These are phyloP conservation scores for Aphanomyces cochlioides DNA, from an alignment of 352 stramenopile species.

Conservation along the genomic window DNA sequence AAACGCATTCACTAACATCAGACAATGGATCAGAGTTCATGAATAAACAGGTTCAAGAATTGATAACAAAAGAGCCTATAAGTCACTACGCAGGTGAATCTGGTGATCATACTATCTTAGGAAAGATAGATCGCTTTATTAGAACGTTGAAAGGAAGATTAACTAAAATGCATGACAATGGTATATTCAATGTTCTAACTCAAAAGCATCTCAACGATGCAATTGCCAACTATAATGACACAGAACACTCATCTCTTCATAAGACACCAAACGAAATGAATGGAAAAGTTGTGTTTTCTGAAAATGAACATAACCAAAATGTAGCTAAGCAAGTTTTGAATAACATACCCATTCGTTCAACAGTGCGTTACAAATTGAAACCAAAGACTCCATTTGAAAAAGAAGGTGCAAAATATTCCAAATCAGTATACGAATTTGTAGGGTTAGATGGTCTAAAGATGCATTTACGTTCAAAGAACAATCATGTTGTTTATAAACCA, in stretches of 20 bases:
- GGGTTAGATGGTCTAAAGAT: constrained; percentile 27
- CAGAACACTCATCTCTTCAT: constrained; percentile 34
- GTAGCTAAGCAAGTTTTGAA: neutral
- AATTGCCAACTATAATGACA: constrained; percentile 44
- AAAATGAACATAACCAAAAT: constrained; percentile 15
- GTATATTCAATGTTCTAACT: constrained; percentile 36
- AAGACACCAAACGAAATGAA: constrained; percentile 36
- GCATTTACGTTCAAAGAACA: constrained; percentile 24
- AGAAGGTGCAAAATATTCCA: constrained; percentile 23
- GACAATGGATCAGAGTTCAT: constrained; percentile 46
- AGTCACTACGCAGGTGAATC: constrained; percentile 43
- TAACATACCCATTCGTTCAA: neutral
- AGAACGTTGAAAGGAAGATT: constrained; percentile 39
- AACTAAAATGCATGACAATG: constrained; percentile 31
- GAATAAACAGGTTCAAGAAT: constrained; percentile 35
- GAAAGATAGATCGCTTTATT: constrained; percentile 49
- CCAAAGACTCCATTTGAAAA: neutral
- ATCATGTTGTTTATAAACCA: constrained; percentile 28
- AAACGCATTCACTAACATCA: constrained; percentile 37
- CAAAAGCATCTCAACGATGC: constrained; percentile 34
- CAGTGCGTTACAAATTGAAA: constrained; percentile 4
- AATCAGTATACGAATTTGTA: constrained; percentile 29
- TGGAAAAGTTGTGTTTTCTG: constrained; percentile 31
- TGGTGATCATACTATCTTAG: constrained; percentile 40
- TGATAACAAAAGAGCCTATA: constrained; percentile 38